These are phyloP conservation scores for Magnaporthales sp. DNA, from an alignment of 2,329 filamentous ascomycete genomes.

Conservation along the genomic window DNA sequence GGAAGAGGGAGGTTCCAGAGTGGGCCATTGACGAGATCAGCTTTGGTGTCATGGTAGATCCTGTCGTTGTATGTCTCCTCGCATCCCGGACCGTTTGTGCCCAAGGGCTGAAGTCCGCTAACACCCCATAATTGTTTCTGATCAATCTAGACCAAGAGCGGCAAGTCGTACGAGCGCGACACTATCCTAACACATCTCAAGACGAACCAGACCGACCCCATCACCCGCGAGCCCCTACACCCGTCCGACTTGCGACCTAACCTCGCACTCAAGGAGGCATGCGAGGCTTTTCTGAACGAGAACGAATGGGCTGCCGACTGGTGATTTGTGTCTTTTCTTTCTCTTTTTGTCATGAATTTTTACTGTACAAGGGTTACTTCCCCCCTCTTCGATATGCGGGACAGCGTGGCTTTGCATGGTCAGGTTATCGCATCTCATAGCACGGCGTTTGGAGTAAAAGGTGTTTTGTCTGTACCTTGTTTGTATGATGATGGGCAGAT, in stretches of 20 bases:
- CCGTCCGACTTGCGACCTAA: constrained; percentile 71
- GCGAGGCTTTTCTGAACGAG: constrained; percentile 72
- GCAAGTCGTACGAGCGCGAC: constrained; percentile 81
- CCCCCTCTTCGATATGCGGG: not conserved
- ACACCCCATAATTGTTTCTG: constrained; percentile 5
- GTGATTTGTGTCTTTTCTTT: constrained; percentile 31
- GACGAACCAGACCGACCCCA: constrained; percentile 65
- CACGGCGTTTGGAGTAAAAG: constrained; percentile 2
- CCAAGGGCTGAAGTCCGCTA: not conserved
- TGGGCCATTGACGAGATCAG: constrained; percentile 71
- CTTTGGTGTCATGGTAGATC: constrained; percentile 67
- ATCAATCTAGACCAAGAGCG: constrained; percentile 58
- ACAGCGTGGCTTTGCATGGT: not conserved
- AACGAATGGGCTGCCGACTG: constrained; percentile 94
- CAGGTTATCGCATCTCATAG: constrained; percentile 2
- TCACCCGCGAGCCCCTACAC: constrained; percentile 68
- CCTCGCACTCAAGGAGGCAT: constrained; percentile 66
- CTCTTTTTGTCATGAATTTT: not conserved
- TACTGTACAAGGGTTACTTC: not conserved
- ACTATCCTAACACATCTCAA: constrained; percentile 82
- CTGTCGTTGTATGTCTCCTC: constrained; percentile 39
- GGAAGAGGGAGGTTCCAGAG: constrained; percentile 57
- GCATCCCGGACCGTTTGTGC: not conserved
- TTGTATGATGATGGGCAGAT: not conserved
- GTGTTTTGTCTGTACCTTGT: not conserved